Base-by-base conservation (phyloP, 495 filamentous ascomycete species). In the Penicillium silybi region DNA sequence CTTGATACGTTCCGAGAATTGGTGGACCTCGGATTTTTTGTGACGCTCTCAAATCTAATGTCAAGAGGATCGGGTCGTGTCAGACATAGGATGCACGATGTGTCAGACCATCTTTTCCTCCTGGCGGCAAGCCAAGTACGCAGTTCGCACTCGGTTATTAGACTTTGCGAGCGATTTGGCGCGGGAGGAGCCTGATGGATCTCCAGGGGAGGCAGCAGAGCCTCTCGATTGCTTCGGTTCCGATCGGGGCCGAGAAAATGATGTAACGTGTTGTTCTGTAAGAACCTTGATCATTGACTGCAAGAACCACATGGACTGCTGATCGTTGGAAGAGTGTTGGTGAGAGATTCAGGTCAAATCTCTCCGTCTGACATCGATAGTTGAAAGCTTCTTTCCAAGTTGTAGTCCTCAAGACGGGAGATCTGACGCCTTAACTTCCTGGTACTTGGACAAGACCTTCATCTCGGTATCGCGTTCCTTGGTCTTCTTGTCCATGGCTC, bases 391-490 rank as follows among this genome's bases (percentile, higher is more conserved):
- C 32, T n/a, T 27, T 18, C 10, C 27, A 13, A 17, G 22, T 23
- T 32, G 18, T 19, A 26, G 46, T 42, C 44, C 26, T 67, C 64
- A 72, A 41, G 68, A 56, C 35, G 67, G 61, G 26, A 70, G 62
- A 27, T 63, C 68, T 0, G 67, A 63, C 7, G 60, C 54, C 48
- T 72, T 72, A 17, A 66, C 69, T 37, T 73, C 66, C 45, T 73
- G 74, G 35, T 65, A 75, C 38, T 77, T 77, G 50, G 70, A 70
- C 0, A 74, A 50, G 15, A 78, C 67, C 47, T 74, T 76, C 63
- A 74, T 62, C 56, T 78, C 74, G 1, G 65, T 72, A 40, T 78
- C 69, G 16, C 70, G 57, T 48, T 75, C 72, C 45, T 73, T 75
- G 25, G 63, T 58, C 54, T 76, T 78, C 57, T 75, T 75, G 43